phyloP scores from a whole-genome alignment of 2,329 filamentous ascomycete genomes.

The Fusarium foetens region DNA sequence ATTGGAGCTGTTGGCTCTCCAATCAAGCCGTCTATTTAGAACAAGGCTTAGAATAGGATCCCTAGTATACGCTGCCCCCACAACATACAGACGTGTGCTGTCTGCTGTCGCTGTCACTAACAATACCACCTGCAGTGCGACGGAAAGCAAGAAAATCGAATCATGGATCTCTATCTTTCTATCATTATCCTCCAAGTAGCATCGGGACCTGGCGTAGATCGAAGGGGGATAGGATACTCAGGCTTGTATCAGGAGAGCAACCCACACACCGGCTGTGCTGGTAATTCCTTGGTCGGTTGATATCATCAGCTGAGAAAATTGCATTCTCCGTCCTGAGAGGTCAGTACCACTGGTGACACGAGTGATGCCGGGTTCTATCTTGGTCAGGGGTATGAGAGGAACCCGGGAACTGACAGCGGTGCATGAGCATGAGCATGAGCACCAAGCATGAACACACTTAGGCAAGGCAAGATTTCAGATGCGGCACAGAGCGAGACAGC shows the following conservation, averaged over 20 bases:
- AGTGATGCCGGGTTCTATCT: constrained; percentile 23
- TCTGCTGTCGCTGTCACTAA: constrained; percentile 29
- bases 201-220: constrained; percentile 25
- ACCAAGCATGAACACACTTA: constrained; percentile 22
- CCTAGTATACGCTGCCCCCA: constrained; percentile 30
- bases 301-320: constrained; percentile 35
- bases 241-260: constrained; percentile 4
- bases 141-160: constrained; percentile 27
- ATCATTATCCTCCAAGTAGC: constrained; percentile 2
- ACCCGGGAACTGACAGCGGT: constrained; percentile 40
- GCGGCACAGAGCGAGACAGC: constrained; percentile 42
- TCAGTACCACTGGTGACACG: constrained; percentile 21
- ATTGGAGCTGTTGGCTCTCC: constrained; percentile 15
- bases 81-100: constrained; percentile 13
- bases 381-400: constrained; percentile 19
- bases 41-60: constrained; percentile 30
- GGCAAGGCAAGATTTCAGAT: constrained; percentile 36
- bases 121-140: constrained; percentile 41
- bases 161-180: constrained; percentile 2
- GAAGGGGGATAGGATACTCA: constrained; percentile 1
- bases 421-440: not conserved
- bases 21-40: constrained; percentile 7
- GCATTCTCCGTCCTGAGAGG: not conserved
- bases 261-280: constrained; percentile 27
- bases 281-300: constrained; percentile 31